Percentiles rank a stretch among this genome's conserved stretches.
These are phyloP conservation scores for Vitis hybrid DNA, from an alignment of 177 flowering plant genomes.

Conservation along the genomic window DNA sequence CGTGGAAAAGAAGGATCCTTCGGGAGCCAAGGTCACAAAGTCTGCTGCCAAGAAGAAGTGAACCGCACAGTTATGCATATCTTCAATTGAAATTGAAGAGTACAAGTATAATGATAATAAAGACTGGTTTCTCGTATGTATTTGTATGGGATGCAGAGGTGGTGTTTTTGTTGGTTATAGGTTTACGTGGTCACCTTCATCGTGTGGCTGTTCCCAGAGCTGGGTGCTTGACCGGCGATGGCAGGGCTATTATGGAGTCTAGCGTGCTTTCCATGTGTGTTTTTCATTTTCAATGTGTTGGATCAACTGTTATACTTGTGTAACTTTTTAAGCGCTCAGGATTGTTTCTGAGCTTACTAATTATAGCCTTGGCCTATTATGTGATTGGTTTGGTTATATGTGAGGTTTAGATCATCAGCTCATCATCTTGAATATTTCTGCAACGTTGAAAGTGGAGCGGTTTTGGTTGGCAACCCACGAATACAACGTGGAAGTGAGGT, in stretches of 20 bases:
- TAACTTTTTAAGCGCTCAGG: too few relatives aligned
- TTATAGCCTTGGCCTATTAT: too few relatives aligned
- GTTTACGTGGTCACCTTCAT: slow-evolving; percentile 9
- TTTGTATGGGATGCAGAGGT: background rate
- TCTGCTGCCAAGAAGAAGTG: slow-evolving; percentile 46
- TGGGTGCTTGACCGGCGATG: slow-evolving; percentile 52
- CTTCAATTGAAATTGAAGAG: background rate
- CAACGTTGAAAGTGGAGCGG: too few relatives aligned
- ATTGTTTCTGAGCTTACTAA: too few relatives aligned
- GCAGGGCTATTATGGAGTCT: slow-evolving; percentile 6
- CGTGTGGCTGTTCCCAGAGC: slow-evolving; percentile 25
- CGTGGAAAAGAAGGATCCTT: slow-evolving; percentile 49
- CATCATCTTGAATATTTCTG: too few relatives aligned
- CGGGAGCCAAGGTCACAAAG: slow-evolving; percentile 46
- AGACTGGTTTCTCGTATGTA: slow-evolving; percentile 1
- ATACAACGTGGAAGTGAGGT: too few relatives aligned
- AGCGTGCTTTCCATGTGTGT: background rate
- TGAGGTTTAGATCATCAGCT: too few relatives aligned
- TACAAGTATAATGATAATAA: slow-evolving; percentile 7
- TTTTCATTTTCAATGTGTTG: background rate
- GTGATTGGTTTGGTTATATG: too few relatives aligned
- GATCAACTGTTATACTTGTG: background rate
- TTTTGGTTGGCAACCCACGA: too few relatives aligned
- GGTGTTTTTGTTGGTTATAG: slow-evolving; percentile 8
- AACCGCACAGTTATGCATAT: slow-evolving; percentile 12